phyloP scores from a whole-genome alignment of 495 filamentous ascomycete genomes.

The Annulohypoxylon nitens region DNA sequence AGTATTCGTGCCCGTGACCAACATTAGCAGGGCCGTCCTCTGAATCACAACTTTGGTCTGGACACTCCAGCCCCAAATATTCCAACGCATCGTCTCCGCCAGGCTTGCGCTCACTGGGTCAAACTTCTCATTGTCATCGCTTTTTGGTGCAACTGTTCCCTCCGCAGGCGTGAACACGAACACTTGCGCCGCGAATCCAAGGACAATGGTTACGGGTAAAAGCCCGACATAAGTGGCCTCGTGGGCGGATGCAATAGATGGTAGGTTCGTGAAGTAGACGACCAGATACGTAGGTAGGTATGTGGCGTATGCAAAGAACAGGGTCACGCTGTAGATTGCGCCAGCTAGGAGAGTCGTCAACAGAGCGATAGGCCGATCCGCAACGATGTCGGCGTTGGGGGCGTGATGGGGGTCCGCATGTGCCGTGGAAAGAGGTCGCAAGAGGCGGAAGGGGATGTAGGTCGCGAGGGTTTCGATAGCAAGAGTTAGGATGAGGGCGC shows the following conservation, averaged over 20 bases:
- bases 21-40: conserved; percentile 72
- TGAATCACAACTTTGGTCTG: conserved; percentile 74
- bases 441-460: conserved; percentile 75
- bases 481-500: conserved; percentile 68
- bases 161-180: conserved; percentile 83
- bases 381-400: conserved; percentile 76
- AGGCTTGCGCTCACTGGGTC: conserved; percentile 67
- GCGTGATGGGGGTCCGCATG: conserved; percentile 70
- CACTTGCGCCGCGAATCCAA: conserved; percentile 75
- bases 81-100: conserved; percentile 71
- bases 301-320: conserved; percentile 72
- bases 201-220: conserved; percentile 64
- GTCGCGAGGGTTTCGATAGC: conserved; percentile 74
- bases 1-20: conserved; percentile 71
- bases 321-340: conserved; percentile 73
- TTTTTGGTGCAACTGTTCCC: conserved; percentile 53
- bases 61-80: conserved; percentile 70
- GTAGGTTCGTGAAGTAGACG: conserved; percentile 75
- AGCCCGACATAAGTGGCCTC: conserved; percentile 68
- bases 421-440: conserved; percentile 72
- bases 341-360: conserved; percentile 75
- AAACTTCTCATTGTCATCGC: conserved; percentile 52
- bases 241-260: conserved; percentile 72
- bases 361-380: conserved; percentile 71
- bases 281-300: conserved; percentile 77